Evolutionary conservation across 2,329 filamentous ascomycete genomes (phyloP), one percentile per base, ranked within the genome.

Genomic region (Cercospora citrullina): DNA sequence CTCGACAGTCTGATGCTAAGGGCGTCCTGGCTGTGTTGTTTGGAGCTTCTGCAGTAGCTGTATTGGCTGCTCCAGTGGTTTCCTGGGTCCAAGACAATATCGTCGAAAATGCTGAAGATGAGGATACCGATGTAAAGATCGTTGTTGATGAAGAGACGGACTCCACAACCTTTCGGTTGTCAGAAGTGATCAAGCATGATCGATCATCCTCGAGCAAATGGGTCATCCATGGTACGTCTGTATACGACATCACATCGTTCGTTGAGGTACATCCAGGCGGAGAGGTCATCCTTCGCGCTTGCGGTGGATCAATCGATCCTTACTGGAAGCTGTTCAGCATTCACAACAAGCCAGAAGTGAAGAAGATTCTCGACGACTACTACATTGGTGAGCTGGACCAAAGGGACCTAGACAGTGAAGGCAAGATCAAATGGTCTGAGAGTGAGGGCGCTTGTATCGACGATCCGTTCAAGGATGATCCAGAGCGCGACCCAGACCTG

Each of bases 231-330:
- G 86, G 83, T 26, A 86, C 87, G 75, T 86, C 87, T 66, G 88
- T 91, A 21, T 91, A 91, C 81, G 86, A 91, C 73, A 91, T 91
- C 63, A 91, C 89, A 0, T 87, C 90, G 61, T 91, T 89, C 87
- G 80, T 91, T 23, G 80, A 82, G 1, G 87, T 84, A 0, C 89
- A 91, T 74, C 89, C 89, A 0, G 89, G 89, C 3, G 89, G 89
- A 51, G 86, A 90, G 63, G 87, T 91, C 14, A 91, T 91, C 67
- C 80, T 91, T 8, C 84, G 86, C 31, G 89, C 89, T 1, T 88
- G 87, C 1, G 89, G 89, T 3, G 85, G 86, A 42, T 86, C 84
- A 64, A 85, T 91, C 60, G 89, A 91, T 62, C 85, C 86, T 0
- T 91, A 90, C 78, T 91, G 89, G 89, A 82, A 90, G 68, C 89